A percentile compares a stretch with the other conserved stretches of the same genome.
These are phyloP conservation scores for Madurella fahalii DNA, from an alignment of 2,329 filamentous ascomycete species.

Conservation along the genomic window DNA sequence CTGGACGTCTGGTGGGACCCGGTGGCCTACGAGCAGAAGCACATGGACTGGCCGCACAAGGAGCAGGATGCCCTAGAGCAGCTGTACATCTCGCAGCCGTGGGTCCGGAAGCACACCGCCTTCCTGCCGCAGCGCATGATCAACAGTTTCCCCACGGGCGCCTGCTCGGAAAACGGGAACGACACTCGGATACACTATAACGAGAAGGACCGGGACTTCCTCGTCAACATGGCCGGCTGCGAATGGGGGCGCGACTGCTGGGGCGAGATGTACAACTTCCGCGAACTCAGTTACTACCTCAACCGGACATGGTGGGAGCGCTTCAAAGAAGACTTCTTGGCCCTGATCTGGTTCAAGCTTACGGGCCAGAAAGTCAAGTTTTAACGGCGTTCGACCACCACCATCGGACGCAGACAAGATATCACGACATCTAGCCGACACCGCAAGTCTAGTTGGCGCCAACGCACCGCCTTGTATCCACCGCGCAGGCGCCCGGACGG, in stretches of 20 bases:
- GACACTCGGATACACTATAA: slow-evolving; percentile 81
- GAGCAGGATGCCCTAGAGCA: slow-evolving; percentile 95
- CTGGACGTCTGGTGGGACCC: slow-evolving; percentile 99
- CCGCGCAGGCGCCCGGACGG: background rate
- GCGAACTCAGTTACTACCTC: slow-evolving; percentile 83
- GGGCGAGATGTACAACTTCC: slow-evolving; percentile 96
- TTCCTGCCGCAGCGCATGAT: slow-evolving; percentile 90
- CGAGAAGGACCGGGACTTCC: slow-evolving; percentile 78
- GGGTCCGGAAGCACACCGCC: slow-evolving; percentile 82
- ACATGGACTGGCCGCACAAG: slow-evolving; percentile 99
- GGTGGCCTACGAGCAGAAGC: slow-evolving; percentile 93
- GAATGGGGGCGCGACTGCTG: slow-evolving; percentile 97
- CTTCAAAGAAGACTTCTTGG: slow-evolving; percentile 64
- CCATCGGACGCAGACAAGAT: no score
- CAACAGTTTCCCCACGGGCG: slow-evolving; percentile 89
- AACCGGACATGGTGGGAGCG: slow-evolving; percentile 80
- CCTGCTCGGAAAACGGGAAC: slow-evolving; percentile 74
- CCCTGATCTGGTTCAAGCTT: slow-evolving; percentile 59
- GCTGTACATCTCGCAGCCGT: slow-evolving; percentile 85
- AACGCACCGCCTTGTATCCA: background rate
- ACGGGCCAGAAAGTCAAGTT: slow-evolving; percentile 59
- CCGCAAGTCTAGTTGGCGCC: no score
- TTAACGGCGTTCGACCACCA: slow-evolving; percentile 28
- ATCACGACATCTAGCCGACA: no score
- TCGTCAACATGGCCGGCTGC: slow-evolving; percentile 98